Conservation (phyloP, 2,329 filamentous ascomycete species). For the Exophiala alcalophila region DNA sequence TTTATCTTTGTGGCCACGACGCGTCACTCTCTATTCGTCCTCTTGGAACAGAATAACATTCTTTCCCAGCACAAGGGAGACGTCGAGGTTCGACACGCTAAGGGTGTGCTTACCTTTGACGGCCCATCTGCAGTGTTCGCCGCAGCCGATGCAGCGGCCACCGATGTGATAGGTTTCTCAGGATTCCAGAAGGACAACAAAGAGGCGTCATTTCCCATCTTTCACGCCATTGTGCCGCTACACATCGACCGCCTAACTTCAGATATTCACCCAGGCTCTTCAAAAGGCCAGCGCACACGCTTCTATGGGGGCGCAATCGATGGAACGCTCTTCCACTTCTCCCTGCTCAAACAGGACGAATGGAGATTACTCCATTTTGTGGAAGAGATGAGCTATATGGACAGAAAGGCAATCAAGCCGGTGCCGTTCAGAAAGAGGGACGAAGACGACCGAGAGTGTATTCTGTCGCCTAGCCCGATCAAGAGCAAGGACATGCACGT, state of each 20-base stretch:
- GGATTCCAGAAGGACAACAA: constrained; percentile 17
- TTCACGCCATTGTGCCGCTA: constrained; percentile 25
- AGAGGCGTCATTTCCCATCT: constrained; percentile 16
- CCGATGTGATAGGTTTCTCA: constrained; percentile 20
- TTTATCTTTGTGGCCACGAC: constrained; percentile 56
- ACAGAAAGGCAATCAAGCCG: constrained; percentile 29
- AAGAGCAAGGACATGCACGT: constrained; percentile 24
- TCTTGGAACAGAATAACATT: constrained; percentile 32
- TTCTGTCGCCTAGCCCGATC: constrained; percentile 7
- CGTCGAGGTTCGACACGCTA: constrained; percentile 18
- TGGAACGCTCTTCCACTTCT: constrained; percentile 68
- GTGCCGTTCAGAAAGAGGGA: constrained; percentile 13
- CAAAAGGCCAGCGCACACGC: constrained; percentile 20
- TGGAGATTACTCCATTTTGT: constrained; percentile 71
- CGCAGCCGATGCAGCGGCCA: constrained; percentile 12
- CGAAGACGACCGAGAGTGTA: constrained; percentile 5
- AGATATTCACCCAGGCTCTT: constrained; percentile 2
- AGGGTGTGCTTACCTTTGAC: constrained; percentile 21
- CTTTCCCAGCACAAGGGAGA: constrained; percentile 39
- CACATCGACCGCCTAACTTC: constrained; percentile 21
- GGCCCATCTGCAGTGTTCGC: constrained; percentile 19
- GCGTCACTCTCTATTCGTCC: constrained; percentile 51
- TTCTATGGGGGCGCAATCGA: constrained; percentile 66
- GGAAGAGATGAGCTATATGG: constrained; percentile 62
- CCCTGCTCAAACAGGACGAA: constrained; percentile 59